Evolutionary conservation across 441 rosid genomes (phyloP).

Genomic region (Gossypium gossypioides): DNA sequence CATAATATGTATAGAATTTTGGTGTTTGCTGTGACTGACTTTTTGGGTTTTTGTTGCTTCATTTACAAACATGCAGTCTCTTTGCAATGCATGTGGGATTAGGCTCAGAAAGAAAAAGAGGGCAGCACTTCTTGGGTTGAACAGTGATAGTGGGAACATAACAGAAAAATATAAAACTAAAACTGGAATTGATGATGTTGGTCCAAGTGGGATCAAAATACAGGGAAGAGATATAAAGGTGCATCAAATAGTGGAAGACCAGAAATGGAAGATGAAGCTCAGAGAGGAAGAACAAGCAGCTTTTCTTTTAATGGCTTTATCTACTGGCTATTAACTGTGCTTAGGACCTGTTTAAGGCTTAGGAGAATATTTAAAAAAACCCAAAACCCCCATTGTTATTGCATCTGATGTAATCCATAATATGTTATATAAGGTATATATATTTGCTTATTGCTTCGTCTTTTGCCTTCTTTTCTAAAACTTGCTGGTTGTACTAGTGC

Average conservation of each 20-base stretch:
- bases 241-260: conserved; percentile 3
- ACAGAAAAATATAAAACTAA: conserved; percentile 15
- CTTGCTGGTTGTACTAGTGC: background rate
- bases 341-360: background rate
- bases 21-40: background rate
- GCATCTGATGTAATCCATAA: background rate
- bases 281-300: conserved; percentile 39
- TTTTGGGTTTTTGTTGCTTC: background rate
- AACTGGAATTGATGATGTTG: background rate
- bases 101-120: conserved; percentile 35
- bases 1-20: background rate
- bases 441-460: background rate
- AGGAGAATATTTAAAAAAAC: too few species aligned
- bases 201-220: background rate
- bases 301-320: conserved; percentile 33
- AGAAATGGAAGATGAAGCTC: conserved; percentile 5
- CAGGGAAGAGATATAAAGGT: background rate
- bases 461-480: background rate
- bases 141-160: conserved; percentile 6
- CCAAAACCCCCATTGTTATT: background rate
- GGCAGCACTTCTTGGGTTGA: conserved; percentile 11
- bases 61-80: conserved; percentile 27
- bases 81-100: conserved; percentile 61
- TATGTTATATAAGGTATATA: background rate
- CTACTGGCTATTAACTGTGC: conserved; percentile 2